These are phyloP conservation scores for Diplocarpon mali DNA, from an alignment of 2,329 filamentous ascomycete genomes.

Conservation along the genomic window DNA sequence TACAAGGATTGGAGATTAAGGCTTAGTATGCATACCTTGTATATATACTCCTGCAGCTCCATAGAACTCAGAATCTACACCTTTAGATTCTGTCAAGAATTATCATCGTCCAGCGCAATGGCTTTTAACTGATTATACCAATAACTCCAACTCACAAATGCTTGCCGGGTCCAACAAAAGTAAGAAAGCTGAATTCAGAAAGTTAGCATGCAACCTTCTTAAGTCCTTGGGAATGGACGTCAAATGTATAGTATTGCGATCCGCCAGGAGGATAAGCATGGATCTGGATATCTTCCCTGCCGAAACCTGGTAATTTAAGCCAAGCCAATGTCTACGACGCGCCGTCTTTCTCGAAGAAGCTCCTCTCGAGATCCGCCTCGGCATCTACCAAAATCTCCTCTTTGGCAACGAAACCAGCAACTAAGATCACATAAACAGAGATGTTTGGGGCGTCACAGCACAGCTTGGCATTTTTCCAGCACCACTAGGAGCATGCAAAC, in stretches of 20 bases:
- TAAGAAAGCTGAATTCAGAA: no score
- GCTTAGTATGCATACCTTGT: no score
- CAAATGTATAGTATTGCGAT: neutral
- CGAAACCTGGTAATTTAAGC: neutral
- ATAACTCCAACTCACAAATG: no score
- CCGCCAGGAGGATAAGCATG: neutral
- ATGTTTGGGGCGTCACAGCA: neutral
- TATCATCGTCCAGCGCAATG: no score
- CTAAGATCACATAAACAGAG: neutral
- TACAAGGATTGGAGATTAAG: no score
- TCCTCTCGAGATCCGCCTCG: neutral
- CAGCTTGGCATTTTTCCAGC: neutral
- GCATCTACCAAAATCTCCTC: constrained; percentile 1
- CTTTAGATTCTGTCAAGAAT: no score
- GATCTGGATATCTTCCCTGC: neutral
- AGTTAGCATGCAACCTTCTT: neutral
- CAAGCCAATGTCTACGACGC: neutral
- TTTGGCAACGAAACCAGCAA: neutral
- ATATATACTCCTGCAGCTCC: no score
- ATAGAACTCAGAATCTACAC: no score
- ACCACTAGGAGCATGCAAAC: no score
- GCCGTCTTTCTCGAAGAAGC: neutral
- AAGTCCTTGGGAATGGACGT: neutral
- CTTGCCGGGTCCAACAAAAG: no score
- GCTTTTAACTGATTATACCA: no score